These are phyloP conservation scores for Populus euphratica DNA, from an alignment of 345 rosid genomes.

Conservation along the genomic window DNA sequence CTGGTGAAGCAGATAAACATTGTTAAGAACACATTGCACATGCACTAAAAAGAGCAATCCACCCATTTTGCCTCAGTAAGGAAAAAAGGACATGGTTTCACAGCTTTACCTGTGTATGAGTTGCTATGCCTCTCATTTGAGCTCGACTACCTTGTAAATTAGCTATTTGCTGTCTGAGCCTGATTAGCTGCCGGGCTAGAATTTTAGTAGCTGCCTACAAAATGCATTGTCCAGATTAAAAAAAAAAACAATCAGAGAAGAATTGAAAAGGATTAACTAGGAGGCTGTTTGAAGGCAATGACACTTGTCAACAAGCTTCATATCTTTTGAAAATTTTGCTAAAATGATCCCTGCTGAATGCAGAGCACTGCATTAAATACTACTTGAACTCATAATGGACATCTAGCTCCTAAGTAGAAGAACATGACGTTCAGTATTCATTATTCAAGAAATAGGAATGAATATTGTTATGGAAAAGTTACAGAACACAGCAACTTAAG, in stretches of 20 bases:
- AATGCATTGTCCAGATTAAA: neutral
- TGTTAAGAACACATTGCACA: conserved; percentile 13
- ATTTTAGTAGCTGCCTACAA: conserved; percentile 80
- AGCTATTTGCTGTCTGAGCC: conserved; percentile 89
- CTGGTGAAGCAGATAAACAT: conserved; percentile 37
- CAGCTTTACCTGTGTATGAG: conserved; percentile 79
- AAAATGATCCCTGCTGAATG: neutral
- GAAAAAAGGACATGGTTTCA: neutral
- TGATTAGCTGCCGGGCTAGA: conserved; percentile 77
- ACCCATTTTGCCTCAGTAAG: neutral
- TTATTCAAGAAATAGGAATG: conserved; percentile 1
- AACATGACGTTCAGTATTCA: neutral
- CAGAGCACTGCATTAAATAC: neutral
- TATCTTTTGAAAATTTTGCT: neutral
- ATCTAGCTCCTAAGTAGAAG: neutral
- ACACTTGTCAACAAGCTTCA: neutral
- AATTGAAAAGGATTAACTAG: neutral
- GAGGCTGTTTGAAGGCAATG: neutral
- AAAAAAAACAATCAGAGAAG: neutral
- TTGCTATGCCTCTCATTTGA: conserved; percentile 97
- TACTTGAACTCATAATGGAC: neutral
- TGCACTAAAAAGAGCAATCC: neutral
- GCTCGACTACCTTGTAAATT: conserved; percentile 94
- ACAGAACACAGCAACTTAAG: neutral
- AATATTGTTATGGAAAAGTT: neutral